These are phyloP conservation scores for Endotrypanum monterogeii DNA, from an alignment of 208 protist genomes.

Conservation along the genomic window DNA sequence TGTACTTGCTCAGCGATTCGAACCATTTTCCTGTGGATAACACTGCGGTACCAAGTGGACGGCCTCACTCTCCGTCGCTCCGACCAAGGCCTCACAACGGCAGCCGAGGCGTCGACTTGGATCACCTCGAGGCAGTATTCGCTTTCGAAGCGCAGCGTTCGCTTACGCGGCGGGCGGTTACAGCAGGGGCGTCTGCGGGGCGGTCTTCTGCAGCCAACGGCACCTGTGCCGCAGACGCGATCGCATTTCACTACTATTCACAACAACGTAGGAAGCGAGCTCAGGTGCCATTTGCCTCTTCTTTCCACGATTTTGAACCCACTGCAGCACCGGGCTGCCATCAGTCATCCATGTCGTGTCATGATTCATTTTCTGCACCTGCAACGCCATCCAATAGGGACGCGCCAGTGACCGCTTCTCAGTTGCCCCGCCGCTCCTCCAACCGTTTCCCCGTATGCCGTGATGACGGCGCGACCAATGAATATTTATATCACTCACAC, in stretches of 20 bases:
- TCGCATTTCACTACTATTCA: slow-evolving; percentile 33
- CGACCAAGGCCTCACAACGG: neutral
- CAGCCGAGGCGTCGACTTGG: neutral
- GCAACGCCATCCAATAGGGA: neutral
- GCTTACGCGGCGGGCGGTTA: neutral
- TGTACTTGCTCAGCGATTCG: slow-evolving; percentile 9
- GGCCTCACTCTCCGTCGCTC: neutral
- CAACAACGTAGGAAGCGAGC: slow-evolving; percentile 10
- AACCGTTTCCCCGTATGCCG: neutral
- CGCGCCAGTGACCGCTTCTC: neutral
- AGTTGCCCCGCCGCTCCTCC: neutral
- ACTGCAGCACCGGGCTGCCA: neutral
- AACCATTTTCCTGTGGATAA: slow-evolving; percentile 1
- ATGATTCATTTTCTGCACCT: neutral
- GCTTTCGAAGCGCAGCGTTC: neutral
- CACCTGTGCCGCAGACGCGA: slow-evolving; percentile 18
- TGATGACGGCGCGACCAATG: neutral
- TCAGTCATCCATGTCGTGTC: neutral
- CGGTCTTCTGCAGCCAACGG: neutral
- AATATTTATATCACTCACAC: neutral
- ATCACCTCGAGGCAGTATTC: neutral
- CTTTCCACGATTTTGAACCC: neutral
- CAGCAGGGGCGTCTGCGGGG: neutral
- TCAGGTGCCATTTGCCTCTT: slow-evolving; percentile 1
- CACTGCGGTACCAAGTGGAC: neutral